Percentiles rank a stretch among this genome's conserved stretches.
Conservation (phyloP, 805 yeast species). For the Candida insectalens region DNA sequence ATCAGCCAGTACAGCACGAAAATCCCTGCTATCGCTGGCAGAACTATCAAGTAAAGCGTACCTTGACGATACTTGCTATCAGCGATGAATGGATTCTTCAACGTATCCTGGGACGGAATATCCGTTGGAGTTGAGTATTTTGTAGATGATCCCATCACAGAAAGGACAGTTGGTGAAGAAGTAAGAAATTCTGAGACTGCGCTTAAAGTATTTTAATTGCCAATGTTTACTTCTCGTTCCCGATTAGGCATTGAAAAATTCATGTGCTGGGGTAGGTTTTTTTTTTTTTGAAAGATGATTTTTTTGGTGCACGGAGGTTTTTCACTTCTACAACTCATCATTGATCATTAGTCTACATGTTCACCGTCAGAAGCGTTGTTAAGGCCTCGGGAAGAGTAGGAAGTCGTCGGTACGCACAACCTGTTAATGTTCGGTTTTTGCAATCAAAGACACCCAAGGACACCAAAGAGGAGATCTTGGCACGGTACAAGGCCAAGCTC, state of each 20-base stretch:
- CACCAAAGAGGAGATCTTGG: constrained; percentile 23
- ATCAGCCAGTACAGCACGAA: constrained; percentile 15
- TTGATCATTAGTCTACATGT: too few relatives aligned
- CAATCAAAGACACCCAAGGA: constrained; percentile 21
- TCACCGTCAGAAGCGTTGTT: too few relatives aligned
- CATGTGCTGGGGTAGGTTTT: too few relatives aligned
- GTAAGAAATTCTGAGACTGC: too few relatives aligned
- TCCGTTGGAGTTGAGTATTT: constrained; percentile 5
- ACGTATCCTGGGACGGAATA: constrained; percentile 8
- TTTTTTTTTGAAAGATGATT: too few relatives aligned
- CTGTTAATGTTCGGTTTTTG: constrained; percentile 18
- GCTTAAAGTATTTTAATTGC: too few relatives aligned
- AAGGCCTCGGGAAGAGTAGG: neutral
- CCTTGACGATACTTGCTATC: constrained; percentile 13
- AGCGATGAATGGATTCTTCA: constrained; percentile 17
- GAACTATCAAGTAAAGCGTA: constrained; percentile 18
- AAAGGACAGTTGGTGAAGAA: too few relatives aligned
- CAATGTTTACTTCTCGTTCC: too few relatives aligned
- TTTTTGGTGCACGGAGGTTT: too few relatives aligned
- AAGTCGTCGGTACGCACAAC: constrained; percentile 13
- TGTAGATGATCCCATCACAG: too few relatives aligned
- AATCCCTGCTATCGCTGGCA: constrained; percentile 17
- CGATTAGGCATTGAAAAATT: too few relatives aligned
- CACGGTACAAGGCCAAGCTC: constrained; percentile 31
- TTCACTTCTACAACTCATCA: too few relatives aligned